Conservation (phyloP, 257 asterid genomes). For the Gardenia jasminoides region DNA sequence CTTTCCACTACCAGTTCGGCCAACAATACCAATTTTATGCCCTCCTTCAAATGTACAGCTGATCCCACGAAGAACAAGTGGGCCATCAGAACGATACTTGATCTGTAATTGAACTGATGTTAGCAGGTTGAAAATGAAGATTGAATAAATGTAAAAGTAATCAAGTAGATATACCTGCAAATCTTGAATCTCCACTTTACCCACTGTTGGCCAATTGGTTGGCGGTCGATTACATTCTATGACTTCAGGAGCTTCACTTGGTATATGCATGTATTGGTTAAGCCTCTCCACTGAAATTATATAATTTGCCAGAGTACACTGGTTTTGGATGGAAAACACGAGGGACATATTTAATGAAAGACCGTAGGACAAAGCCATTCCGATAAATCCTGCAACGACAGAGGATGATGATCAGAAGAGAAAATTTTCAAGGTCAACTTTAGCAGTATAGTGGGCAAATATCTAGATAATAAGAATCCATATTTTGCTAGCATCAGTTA, state of each 20-base stretch:
- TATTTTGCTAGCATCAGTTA: neutral
- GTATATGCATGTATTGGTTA: conserved; percentile 84
- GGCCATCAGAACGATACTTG: conserved; percentile 69
- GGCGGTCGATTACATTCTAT: conserved; percentile 76
- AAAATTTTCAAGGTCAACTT: neutral
- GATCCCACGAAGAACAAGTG: conserved; percentile 80
- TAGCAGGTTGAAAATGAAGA: conserved; percentile 9
- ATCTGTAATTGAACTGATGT: conserved; percentile 47
- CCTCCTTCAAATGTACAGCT: conserved; percentile 89
- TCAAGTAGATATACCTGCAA: conserved; percentile 51
- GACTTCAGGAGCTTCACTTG: conserved; percentile 88
- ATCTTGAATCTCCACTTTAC: conserved; percentile 82
- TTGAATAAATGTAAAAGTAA: neutral
- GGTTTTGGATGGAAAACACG: conserved; percentile 76
- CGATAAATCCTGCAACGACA: conserved; percentile 64
- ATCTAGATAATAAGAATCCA: neutral
- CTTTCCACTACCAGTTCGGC: conserved; percentile 98
- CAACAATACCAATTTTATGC: conserved; percentile 82
- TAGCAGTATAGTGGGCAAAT: neutral
- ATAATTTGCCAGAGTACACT: conserved; percentile 82
- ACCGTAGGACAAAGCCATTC: conserved; percentile 97
- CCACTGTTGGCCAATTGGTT: conserved; percentile 70
- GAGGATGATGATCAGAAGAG: neutral
- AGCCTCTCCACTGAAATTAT: conserved; percentile 92
- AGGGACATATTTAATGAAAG: conserved; percentile 83